Evolutionary conservation across 371 early-diverging fungal genomes (phyloP).

Genomic region (Parasitella parasitica): DNA sequence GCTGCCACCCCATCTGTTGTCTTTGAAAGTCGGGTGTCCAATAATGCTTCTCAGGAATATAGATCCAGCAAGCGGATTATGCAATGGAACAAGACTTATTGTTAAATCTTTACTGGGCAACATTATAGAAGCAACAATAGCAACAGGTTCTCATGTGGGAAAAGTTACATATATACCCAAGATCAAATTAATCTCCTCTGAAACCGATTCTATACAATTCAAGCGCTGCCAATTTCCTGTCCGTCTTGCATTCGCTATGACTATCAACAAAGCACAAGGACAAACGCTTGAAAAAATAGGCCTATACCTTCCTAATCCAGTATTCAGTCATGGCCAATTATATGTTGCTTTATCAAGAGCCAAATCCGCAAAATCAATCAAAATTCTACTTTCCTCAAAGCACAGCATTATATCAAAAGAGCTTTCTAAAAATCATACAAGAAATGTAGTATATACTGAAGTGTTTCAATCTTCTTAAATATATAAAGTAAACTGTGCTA

Average conservation of each 20-base stretch:
- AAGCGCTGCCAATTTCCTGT: constrained; percentile 32
- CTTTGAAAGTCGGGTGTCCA: too few species aligned
- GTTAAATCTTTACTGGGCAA: not conserved
- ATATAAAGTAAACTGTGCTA: too few species aligned
- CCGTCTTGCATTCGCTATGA: constrained; percentile 28
- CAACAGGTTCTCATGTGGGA: not conserved
- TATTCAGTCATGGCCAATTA: not conserved
- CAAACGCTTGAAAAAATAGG: constrained; percentile 22
- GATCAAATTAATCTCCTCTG: not conserved
- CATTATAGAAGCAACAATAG: constrained; percentile 17
- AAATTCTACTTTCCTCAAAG: not conserved
- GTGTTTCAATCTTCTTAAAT: too few species aligned
- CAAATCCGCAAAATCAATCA: not conserved
- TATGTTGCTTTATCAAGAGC: not conserved
- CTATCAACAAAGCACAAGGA: constrained; percentile 35
- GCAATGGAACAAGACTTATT: constrained; percentile 33
- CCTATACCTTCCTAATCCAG: constrained; percentile 18
- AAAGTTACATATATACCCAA: not conserved
- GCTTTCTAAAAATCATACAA: not conserved
- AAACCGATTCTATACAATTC: too few species aligned
- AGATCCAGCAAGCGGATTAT: constrained; percentile 9
- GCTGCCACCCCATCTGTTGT: not conserved
- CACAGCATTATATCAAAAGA: not conserved
- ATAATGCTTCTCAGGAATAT: too few species aligned
- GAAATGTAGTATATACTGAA: not conserved